Conservation (phyloP, 305 asterid genomes). For the Fraxinus angustifolia region DNA sequence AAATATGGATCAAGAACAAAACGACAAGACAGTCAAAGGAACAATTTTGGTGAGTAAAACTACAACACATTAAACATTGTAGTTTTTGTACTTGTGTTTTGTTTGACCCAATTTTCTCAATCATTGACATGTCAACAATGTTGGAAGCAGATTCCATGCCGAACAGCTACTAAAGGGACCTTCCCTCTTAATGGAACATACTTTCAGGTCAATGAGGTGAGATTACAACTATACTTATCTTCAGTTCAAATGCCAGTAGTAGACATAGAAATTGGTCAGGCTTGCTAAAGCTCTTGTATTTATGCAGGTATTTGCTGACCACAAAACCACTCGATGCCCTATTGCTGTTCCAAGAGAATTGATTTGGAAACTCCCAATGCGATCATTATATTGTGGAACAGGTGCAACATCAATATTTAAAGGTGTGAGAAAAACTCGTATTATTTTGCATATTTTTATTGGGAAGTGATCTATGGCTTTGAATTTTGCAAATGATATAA, state of each 20-base stretch:
- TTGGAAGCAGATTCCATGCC: constrained; percentile 39
- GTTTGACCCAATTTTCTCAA: neutral
- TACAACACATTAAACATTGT: neutral
- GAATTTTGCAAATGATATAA: neutral
- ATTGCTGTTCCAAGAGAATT: constrained; percentile 35
- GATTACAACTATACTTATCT: neutral
- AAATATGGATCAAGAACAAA: neutral
- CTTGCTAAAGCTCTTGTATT: neutral
- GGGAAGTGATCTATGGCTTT: neutral
- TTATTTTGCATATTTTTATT: neutral
- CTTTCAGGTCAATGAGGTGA: constrained; percentile 49
- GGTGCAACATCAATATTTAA: constrained; percentile 37
- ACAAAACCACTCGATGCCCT: constrained; percentile 39
- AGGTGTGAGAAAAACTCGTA: constrained; percentile 27
- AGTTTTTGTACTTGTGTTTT: neutral
- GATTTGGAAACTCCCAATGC: constrained; percentile 27
- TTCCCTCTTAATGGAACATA: constrained; percentile 57
- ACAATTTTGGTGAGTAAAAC: constrained; percentile 48
- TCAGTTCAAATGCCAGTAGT: neutral
- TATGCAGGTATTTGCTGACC: constrained; percentile 52
- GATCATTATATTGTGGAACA: constrained; percentile 38
- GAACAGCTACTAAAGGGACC: constrained; percentile 42
- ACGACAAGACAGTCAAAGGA: constrained; percentile 29
- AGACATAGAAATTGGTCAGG: neutral
- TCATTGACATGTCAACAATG: neutral